Evolutionary conservation across 2,329 filamentous ascomycete species (phyloP).

Genomic region (Penicillium digitatum): DNA sequence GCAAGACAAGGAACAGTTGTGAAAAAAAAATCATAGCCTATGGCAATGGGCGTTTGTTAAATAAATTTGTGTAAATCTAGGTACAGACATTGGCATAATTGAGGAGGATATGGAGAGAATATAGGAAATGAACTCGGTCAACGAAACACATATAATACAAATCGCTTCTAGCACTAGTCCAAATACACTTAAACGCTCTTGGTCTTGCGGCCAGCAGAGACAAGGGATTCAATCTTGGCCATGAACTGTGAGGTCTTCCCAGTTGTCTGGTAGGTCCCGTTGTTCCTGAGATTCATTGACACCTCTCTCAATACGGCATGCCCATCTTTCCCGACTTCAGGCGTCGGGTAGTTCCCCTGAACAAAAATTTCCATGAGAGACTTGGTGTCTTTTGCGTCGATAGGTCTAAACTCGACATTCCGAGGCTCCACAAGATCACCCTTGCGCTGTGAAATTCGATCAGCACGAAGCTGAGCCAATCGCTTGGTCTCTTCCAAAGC

Average conservation of each 20-base stretch:
- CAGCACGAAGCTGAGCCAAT: constrained; percentile 32
- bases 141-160: constrained; percentile 22
- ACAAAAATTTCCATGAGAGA: constrained; percentile 32
- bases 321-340: constrained; percentile 17
- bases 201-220: constrained; percentile 31
- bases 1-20: background rate
- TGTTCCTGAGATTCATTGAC: constrained; percentile 38
- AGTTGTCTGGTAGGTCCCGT: constrained; percentile 39
- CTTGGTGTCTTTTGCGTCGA: constrained; percentile 26
- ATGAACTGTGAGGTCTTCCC: constrained; percentile 38
- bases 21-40: background rate
- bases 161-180: background rate
- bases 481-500: constrained; percentile 36
- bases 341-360: constrained; percentile 33
- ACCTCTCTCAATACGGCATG: constrained; percentile 32
- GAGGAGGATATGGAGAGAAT: background rate
- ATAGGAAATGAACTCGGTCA: constrained; percentile 1
- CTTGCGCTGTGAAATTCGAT: constrained; percentile 35
- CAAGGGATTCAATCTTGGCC: constrained; percentile 37
- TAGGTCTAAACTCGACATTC: constrained; percentile 26
- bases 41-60: constrained; percentile 1
- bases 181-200: constrained; percentile 24
- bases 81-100: constrained; percentile 6
- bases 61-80: constrained; percentile 14
- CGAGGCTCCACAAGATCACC: constrained; percentile 38